phyloP scores from a whole-genome alignment of 345 rosid species.

The Camelina sativa region DNA sequence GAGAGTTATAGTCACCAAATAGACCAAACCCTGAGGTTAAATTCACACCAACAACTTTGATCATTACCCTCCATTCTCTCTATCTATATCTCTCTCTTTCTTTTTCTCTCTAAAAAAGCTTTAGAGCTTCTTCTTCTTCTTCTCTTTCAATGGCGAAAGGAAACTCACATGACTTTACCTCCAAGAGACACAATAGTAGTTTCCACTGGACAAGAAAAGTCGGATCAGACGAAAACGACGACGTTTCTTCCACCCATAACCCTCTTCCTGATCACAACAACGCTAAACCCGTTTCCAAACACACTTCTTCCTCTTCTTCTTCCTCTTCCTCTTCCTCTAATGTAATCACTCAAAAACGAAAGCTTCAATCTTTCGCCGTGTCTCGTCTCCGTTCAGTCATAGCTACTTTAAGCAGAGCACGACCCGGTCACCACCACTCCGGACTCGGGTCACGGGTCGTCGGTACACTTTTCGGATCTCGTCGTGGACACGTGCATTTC shows the following conservation, averaged over 20 bases:
- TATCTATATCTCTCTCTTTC: slow-evolving; percentile 28
- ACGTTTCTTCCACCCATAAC: slow-evolving; percentile 36
- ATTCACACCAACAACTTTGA: slow-evolving; percentile 34
- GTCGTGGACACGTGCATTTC: slow-evolving; percentile 93
- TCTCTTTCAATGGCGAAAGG: slow-evolving; percentile 52
- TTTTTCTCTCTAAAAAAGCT: background rate
- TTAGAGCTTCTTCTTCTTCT: background rate
- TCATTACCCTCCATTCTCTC: no score
- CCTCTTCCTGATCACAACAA: slow-evolving; percentile 3
- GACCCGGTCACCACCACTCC: slow-evolving; percentile 47
- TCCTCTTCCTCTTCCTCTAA: slow-evolving; percentile 27
- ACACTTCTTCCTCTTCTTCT: slow-evolving; percentile 30
- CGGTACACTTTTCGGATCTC: slow-evolving; percentile 88
- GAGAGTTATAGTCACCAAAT: slow-evolving; percentile 33
- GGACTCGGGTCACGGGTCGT: slow-evolving; percentile 68
- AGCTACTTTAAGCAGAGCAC: slow-evolving; percentile 56
- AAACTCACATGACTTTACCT: slow-evolving; percentile 59
- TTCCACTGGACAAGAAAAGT: slow-evolving; percentile 87
- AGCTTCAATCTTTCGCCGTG: slow-evolving; percentile 73
- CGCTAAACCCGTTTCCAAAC: slow-evolving; percentile 35
- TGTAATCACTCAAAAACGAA: slow-evolving; percentile 55
- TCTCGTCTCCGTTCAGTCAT: slow-evolving; percentile 82
- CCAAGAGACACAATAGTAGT: slow-evolving; percentile 62
- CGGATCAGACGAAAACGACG: slow-evolving; percentile 62
- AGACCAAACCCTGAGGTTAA: slow-evolving; percentile 45